Evolutionary conservation across 257 asterid genomes (phyloP).

Genomic region (Solanum raphanifolium): DNA sequence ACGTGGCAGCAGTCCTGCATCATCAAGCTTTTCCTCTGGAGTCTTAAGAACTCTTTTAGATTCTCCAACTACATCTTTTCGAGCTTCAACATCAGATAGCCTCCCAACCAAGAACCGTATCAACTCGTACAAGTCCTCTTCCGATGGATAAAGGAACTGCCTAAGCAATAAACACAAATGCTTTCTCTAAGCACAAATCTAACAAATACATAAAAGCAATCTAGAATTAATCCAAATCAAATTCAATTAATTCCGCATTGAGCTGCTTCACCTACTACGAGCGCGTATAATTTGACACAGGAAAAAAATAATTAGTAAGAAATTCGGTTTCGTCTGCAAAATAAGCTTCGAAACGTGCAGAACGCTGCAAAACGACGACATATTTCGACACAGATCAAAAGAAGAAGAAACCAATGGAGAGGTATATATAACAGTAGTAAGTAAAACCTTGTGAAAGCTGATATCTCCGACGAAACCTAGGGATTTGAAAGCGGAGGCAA

Average conservation of each 20-base stretch:
- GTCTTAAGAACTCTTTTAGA: background rate
- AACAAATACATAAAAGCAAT: background rate
- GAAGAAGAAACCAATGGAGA: background rate
- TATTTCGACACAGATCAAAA: too few relatives aligned
- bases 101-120: slow-evolving; percentile 50
- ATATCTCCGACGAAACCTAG: slow-evolving; percentile 44
- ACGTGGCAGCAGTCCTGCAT: slow-evolving; percentile 4
- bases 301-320: background rate
- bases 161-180: slow-evolving; percentile 30
- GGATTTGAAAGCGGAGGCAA: slow-evolving; percentile 34
- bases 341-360: background rate
- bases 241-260: background rate
- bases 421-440: background rate
- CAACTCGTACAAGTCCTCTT: slow-evolving; percentile 52
- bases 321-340: background rate
- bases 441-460: slow-evolving; percentile 48
- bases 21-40: background rate
- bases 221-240: background rate
- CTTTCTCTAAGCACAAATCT: slow-evolving; percentile 6
- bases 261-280: background rate
- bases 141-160: slow-evolving; percentile 74
- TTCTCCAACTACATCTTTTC: slow-evolving; percentile 6
- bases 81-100: slow-evolving; percentile 29
- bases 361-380: background rate
- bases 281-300: background rate